phyloP scores from a whole-genome alignment of 495 filamentous ascomycete species.

The Letharia lupina region DNA sequence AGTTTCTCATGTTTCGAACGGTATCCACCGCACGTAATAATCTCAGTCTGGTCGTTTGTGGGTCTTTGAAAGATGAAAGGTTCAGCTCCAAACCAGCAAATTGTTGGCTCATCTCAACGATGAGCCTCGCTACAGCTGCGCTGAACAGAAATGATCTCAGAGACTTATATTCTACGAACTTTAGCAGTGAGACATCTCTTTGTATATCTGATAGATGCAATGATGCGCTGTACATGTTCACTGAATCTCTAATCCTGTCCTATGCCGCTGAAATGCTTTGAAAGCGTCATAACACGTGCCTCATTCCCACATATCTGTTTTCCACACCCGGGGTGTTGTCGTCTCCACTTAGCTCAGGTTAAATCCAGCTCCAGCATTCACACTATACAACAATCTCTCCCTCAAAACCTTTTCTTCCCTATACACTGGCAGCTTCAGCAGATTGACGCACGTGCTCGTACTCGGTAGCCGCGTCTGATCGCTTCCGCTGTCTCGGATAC shows the following conservation, averaged over 20 bases:
- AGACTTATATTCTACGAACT: neutral
- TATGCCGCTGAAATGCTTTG: constrained; percentile 13
- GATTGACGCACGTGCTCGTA: constrained; percentile 93
- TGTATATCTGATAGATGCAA: neutral
- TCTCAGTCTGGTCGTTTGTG: neutral
- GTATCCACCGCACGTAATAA: neutral
- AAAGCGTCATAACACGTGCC: neutral
- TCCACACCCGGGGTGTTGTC: neutral
- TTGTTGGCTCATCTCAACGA: neutral
- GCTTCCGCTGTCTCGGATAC: constrained; percentile 75
- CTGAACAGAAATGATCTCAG: neutral
- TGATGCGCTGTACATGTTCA: neutral
- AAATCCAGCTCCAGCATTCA: constrained; percentile 88
- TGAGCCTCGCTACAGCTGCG: neutral
- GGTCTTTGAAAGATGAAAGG: neutral
- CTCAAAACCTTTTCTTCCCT: constrained; percentile 50
- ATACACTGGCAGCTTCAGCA: constrained; percentile 89
- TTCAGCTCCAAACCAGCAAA: neutral
- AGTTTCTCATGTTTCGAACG: neutral
- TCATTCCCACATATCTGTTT: neutral
- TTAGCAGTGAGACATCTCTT: neutral
- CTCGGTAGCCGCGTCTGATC: constrained; percentile 74
- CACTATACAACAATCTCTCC: constrained; percentile 80
- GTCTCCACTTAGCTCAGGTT: constrained; percentile 47
- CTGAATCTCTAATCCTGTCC: neutral